Evolutionary conservation across 2,329 filamentous ascomycete genomes (phyloP).

Genomic region (Alternaria infectoria): DNA sequence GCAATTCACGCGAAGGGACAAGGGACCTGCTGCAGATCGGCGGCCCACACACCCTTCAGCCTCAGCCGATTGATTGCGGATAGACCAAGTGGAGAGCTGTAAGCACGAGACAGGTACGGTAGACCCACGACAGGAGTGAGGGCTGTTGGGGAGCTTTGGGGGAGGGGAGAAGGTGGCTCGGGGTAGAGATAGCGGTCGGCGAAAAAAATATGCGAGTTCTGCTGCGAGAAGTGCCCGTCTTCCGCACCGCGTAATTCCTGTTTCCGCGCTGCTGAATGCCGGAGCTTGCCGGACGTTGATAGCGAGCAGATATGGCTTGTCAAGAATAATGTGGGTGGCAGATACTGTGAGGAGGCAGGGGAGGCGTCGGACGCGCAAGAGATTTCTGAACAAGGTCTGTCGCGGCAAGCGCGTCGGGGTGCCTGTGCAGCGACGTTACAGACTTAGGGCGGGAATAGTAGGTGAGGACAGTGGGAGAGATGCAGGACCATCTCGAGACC

Average conservation of each 20-base stretch:
- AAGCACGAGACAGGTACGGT: constrained; percentile 42
- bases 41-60: constrained; percentile 44
- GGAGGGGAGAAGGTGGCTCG: constrained; percentile 22
- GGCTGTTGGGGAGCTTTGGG: constrained; percentile 20
- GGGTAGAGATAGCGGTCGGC: constrained; percentile 24
- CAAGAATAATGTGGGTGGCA: constrained; percentile 9
- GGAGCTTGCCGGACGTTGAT: constrained; percentile 31
- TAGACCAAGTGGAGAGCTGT: constrained; percentile 42
- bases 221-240: constrained; percentile 28
- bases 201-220: constrained; percentile 36
- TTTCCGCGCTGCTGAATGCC: constrained; percentile 30
- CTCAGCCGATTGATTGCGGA: constrained; percentile 45
- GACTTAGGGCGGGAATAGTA: constrained; percentile 13
- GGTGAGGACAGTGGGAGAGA: constrained; percentile 8
- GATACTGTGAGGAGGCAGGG: constrained; percentile 14
- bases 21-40: constrained; percentile 45
- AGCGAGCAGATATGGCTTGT: constrained; percentile 8
- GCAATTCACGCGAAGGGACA: constrained; percentile 41
- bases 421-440: constrained; percentile 19
- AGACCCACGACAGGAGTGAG: constrained; percentile 33
- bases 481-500: not conserved
- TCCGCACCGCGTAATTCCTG: constrained; percentile 30
- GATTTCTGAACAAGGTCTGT: constrained; percentile 21
- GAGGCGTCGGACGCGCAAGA: constrained; percentile 19
- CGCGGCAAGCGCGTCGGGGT: constrained; percentile 32